Evolutionary conservation across 2,329 filamentous ascomycete species (phyloP).

Genomic region (Aureobasidium sp.): DNA sequence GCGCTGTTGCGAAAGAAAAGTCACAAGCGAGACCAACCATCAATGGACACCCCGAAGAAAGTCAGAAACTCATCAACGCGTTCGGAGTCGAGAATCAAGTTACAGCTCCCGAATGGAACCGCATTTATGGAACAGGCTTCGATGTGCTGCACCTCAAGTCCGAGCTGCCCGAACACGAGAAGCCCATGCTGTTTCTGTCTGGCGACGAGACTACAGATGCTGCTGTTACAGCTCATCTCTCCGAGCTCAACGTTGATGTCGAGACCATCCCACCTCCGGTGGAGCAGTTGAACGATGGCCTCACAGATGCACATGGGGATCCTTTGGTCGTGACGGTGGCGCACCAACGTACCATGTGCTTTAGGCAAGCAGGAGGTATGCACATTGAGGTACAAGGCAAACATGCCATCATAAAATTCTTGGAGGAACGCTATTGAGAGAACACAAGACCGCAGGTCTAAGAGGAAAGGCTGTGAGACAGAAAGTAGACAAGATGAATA

Average conservation of each 20-base stretch:
- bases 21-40: conserved; percentile 54
- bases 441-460: background rate
- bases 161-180: conserved; percentile 22
- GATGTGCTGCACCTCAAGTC: conserved; percentile 62
- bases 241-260: conserved; percentile 21
- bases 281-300: conserved; percentile 16
- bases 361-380: conserved; percentile 28
- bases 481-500: too few relatives aligned
- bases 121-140: conserved; percentile 69
- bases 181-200: conserved; percentile 32
- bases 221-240: conserved; percentile 27
- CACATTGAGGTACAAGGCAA: conserved; percentile 27
- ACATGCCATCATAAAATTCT: conserved; percentile 20
- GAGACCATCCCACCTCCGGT: background rate
- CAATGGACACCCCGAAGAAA: conserved; percentile 60
- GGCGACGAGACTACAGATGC: conserved; percentile 25
- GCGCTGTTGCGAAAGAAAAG: conserved; percentile 61
- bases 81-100: conserved; percentile 79
- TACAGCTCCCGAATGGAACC: conserved; percentile 64
- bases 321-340: background rate
- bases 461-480: background rate
- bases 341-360: conserved; percentile 21
- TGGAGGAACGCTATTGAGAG: background rate
- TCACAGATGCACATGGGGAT: conserved; percentile 13
- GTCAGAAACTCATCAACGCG: conserved; percentile 61